Evolutionary conservation across 129 eudicot genomes (phyloP), one percentile per base, ranked within the genome.

Genomic region (Tagetes erecta): DNA sequence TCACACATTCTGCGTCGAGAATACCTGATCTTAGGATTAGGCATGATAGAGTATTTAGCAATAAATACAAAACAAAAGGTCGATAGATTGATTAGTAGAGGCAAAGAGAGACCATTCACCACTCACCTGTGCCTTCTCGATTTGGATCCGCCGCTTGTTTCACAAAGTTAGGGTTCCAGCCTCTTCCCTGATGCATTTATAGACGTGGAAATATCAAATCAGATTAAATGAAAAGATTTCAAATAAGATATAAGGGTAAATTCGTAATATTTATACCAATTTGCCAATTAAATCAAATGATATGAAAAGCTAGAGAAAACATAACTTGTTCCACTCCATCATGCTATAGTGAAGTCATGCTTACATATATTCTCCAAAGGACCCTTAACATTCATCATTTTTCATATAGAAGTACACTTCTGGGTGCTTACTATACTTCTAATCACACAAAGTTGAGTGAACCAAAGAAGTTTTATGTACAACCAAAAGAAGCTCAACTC

Each of bases 211-310:
- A 59, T 9, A 11, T 38, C 76, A 1, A 36, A 69, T 58, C 10
- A 57, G 45, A 68, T 9, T 27, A n/a, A 33, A 11, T 20, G 27
- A 36, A 13, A 42, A 66, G n/a, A 33, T 66, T 65, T 51, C 46
- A 67, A 38, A 70, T 39, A 37, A 64, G 76, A 50, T 41, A 77
- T 45, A 58, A 77, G 34, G 70, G 76, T 77, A 77, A 77, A 68
- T 68, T 69, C 76, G 59, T 46, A 59, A 45, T 49, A 42, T 35
- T 58, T 45, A 49, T 50, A 36, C 41, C 31, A 27, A 49, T 35
- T 57, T 46, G 60, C 20, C 59, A 42, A 67, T 12, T 52, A 40
- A 75, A 55, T 41, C 31, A 60, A 37, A 37, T 70, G 40, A 49
- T 78, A 78, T 13, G 46, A 57, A 68, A 47, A 47, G 70, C 10